Base-by-base conservation (phyloP, 2,329 filamentous ascomycete genomes). In the Parafenestella ontariensis region DNA sequence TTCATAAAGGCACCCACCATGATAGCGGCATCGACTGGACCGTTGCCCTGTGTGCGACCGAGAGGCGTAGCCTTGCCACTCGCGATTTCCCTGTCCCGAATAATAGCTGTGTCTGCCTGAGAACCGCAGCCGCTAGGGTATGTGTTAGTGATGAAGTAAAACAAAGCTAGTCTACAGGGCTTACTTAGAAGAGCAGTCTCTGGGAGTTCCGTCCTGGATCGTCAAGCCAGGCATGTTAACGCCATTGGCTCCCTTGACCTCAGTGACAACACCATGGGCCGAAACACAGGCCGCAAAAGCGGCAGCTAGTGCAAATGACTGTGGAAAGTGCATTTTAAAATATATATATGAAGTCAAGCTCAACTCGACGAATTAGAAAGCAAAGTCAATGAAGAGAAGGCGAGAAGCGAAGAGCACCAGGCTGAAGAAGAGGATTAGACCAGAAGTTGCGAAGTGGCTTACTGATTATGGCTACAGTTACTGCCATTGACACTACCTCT, bases 41-140 rank as follows among this genome's bases (percentile, higher is more conserved):
- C 87, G 50, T 82, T 84, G 57, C 82, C 85, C 67, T 85, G 77
- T 40, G 87, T 89, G 57, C 85, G 83, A 56, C 87, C 88, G 8
- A 90, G 81, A 43, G 87, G 81, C 31, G 79, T 80, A 28, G 82
- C 83, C 60, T 82, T 78, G 64, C 77, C 79, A 46, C 77, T 81
- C 34, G 77, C 74, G 42, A 89, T 81, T 70, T 89, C 87, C 10
- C 79, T 74, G 62, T 85, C 78, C 20, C 86, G 83, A 72, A 89
- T 89, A 77, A 90, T 88, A 68, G 87, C 80, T 17, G 87, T 89
- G 70, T 90, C 87, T 52, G 83, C 85, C 70, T 89, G 83, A 15
- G 87, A 83, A 56, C 87, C 87, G 68, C 87, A 89, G 43, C 75
- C 65, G 53, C 70, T 73, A 26, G 4, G 10, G 8, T 34, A 2